Conservation (phyloP, 257 asterid species). For the Solanum infundibuliforme region DNA sequence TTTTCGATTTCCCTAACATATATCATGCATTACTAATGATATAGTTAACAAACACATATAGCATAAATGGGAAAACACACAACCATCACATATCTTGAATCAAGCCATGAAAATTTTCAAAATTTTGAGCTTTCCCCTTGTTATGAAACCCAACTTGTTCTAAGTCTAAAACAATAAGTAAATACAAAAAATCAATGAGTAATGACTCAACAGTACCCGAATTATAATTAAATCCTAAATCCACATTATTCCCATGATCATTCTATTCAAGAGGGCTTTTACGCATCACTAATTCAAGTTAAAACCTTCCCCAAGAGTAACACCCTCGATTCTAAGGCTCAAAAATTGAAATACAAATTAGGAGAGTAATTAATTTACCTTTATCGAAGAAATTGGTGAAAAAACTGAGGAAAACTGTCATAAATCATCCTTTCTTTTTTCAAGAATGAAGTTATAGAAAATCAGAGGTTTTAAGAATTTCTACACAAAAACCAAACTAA, state of each 20-base stretch:
- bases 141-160: neutral
- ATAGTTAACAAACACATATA: neutral
- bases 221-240: neutral
- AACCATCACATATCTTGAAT: neutral
- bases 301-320: no score
- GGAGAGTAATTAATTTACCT: no score
- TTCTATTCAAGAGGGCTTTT: no score
- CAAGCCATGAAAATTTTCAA: neutral
- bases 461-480: no score
- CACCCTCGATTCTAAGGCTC: no score
- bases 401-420: no score
- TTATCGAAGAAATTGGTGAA: no score
- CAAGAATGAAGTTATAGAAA: no score
- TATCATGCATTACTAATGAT: neutral
- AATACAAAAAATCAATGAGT: neutral
- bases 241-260: neutral
- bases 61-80: neutral
- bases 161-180: neutral
- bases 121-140: neutral
- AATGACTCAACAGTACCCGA: neutral
- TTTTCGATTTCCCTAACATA: neutral
- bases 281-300: no score
- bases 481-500: no score
- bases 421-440: no score
- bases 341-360: no score